Conservation (phyloP, 192 early-diverging fungal genomes). For the Dissophora ornata region DNA sequence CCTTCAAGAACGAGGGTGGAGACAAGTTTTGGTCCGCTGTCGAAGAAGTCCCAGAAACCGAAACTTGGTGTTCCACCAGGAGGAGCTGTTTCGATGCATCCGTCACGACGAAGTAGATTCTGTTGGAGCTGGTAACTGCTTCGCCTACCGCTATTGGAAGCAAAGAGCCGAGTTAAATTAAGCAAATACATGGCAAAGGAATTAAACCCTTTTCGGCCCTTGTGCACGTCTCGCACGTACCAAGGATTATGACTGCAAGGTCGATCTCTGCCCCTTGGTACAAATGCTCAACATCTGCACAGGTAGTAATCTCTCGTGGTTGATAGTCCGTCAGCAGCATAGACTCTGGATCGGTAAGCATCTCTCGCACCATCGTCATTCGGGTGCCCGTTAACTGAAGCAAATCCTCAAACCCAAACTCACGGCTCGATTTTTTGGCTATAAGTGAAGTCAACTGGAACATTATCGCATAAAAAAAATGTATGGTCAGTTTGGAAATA, state of each 20-base stretch:
- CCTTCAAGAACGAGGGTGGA: constrained; percentile 20
- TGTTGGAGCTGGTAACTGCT: not conserved
- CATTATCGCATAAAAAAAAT: too few species aligned
- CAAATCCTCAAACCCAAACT: constrained; percentile 27
- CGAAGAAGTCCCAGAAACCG: not conserved
- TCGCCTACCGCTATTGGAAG: constrained; percentile 11
- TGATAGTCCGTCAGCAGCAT: constrained; percentile 30
- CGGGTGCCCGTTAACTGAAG: constrained; percentile 32
- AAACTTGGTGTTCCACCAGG: constrained; percentile 33
- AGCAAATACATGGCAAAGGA: too few species aligned
- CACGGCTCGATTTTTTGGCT: constrained; percentile 35
- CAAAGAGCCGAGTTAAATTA: not conserved
- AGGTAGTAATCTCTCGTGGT: constrained; percentile 25
- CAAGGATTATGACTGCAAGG: constrained; percentile 35
- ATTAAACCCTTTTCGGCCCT: too few species aligned
- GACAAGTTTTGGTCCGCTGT: not conserved
- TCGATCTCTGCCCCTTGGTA: constrained; percentile 33
- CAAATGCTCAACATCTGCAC: constrained; percentile 29
- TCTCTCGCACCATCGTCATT: constrained; percentile 12
- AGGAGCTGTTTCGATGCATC: constrained; percentile 23
- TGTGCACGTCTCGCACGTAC: too few species aligned
- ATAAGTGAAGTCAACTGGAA: constrained; percentile 34
- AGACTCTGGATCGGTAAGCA: constrained; percentile 27
- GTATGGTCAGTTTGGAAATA: too few species aligned
- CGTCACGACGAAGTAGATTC: constrained; percentile 27